Conservation (phyloP, 2,329 filamentous ascomycete species). For the Immersiporthe knoxdaviesiana region DNA sequence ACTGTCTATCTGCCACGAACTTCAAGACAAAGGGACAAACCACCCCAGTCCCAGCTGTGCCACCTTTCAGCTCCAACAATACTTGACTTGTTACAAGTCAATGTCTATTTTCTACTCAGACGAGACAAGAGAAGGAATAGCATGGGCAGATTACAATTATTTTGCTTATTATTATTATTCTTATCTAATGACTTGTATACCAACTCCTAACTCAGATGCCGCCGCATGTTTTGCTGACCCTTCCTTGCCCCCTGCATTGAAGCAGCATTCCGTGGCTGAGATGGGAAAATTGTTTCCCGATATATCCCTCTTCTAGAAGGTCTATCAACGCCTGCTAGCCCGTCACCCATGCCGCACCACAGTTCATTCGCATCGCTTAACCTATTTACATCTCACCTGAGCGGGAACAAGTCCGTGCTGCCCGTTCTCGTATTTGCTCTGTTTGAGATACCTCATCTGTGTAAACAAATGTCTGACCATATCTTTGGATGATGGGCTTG, state of each 20-base stretch:
- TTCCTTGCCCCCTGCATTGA: not conserved
- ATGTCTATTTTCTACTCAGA: not conserved
- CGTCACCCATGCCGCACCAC: not conserved
- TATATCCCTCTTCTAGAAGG: slow-evolving; percentile 22
- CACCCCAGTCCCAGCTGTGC: not conserved
- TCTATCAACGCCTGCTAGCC: slow-evolving; percentile 23
- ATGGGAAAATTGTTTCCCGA: not conserved
- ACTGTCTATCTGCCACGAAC: not conserved
- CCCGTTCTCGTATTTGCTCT: not conserved
- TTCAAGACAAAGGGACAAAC: not conserved
- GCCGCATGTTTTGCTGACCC: not conserved
- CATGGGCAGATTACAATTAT: not conserved
- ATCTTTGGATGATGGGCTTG: not conserved
- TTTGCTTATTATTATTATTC: not conserved
- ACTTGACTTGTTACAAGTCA: not conserved
- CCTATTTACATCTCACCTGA: not conserved
- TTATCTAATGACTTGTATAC: not conserved
- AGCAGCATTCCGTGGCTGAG: not conserved
- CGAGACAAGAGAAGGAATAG: not conserved
- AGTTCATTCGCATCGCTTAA: not conserved
- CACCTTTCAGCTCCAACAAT: not conserved
- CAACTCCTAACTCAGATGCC: not conserved
- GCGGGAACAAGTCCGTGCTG: not conserved
- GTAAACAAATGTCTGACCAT: not conserved
- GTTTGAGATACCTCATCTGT: not conserved